Conservation (phyloP, 148 eudicot genomes). For the Nyssa sinensis region DNA sequence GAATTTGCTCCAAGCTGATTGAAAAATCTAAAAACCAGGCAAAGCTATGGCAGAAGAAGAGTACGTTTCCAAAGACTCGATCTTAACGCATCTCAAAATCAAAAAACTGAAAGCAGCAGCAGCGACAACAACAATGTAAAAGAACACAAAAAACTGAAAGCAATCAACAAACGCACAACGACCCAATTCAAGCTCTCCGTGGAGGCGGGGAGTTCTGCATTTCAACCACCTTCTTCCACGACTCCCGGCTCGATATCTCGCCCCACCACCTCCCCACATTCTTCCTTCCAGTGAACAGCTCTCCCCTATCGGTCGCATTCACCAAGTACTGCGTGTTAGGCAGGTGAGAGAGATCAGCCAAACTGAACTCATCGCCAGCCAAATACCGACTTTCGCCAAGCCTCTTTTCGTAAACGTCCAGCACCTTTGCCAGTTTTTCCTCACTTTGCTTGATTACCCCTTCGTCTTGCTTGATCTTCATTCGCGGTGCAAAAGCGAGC, state of each 20-base stretch:
- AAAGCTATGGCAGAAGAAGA: no score
- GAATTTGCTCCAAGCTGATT: no score
- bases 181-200: slow-evolving; percentile 5
- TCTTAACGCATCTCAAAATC: no score
- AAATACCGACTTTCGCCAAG: slow-evolving; percentile 62
- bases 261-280: slow-evolving; percentile 92
- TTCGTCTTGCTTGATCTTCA: slow-evolving; percentile 78
- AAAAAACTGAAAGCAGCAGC: no score
- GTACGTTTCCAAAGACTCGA: no score
- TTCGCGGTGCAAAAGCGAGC: slow-evolving; percentile 72
- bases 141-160: no score
- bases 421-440: slow-evolving; percentile 68
- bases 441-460: slow-evolving; percentile 53
- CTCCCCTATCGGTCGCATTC: slow-evolving; percentile 48
- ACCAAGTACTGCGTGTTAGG: slow-evolving; percentile 70
- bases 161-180: no score
- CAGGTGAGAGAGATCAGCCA: slow-evolving; percentile 85
- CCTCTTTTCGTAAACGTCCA: slow-evolving; percentile 75
- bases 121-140: no score
- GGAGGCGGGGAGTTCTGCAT: slow-evolving; percentile 56
- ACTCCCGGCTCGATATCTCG: slow-evolving; percentile 62
- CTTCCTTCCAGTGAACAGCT: slow-evolving; percentile 56
- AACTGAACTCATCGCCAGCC: slow-evolving; percentile 73
- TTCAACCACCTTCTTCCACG: slow-evolving; percentile 79
- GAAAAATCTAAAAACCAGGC: no score